These are phyloP conservation scores for Mortierella hygrophila DNA, from an alignment of 192 early-diverging fungal genomes.

Conservation along the genomic window DNA sequence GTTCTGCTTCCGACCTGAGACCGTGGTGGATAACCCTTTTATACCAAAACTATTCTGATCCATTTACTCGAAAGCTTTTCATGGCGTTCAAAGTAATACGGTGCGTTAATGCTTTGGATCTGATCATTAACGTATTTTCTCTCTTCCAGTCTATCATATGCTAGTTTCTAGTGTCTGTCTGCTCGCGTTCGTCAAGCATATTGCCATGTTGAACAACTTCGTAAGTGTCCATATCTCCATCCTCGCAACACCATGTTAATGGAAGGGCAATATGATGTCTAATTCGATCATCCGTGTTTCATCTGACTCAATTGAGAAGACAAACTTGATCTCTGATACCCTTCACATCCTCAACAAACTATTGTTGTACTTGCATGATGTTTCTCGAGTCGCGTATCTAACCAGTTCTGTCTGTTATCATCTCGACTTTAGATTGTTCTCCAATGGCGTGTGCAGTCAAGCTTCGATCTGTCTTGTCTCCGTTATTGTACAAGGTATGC, in stretches of 20 bases:
- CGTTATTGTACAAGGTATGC: slow-evolving; percentile 10
- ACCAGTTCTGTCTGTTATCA: background rate
- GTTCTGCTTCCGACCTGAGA: slow-evolving; percentile 60
- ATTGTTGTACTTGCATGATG: background rate
- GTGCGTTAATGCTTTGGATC: slow-evolving; percentile 8
- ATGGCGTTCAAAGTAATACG: background rate
- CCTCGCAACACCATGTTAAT: background rate
- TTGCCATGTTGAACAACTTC: slow-evolving; percentile 5
- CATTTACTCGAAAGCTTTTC: background rate
- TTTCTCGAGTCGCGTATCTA: background rate
- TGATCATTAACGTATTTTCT: background rate
- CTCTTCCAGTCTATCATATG: slow-evolving; percentile 1
- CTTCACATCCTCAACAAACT: background rate
- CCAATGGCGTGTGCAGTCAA: background rate
- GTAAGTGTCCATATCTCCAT: background rate
- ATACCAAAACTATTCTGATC: slow-evolving; percentile 52
- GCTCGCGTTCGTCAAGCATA: background rate
- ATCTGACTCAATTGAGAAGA: slow-evolving; percentile 56
- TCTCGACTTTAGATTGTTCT: background rate
- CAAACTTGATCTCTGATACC: slow-evolving; percentile 56
- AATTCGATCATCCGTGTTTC: slow-evolving; percentile 59
- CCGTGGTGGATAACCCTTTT: slow-evolving; percentile 51
- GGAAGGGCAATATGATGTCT: slow-evolving; percentile 54
- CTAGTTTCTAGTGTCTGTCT: background rate
- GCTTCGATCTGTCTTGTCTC: background rate